phyloP scores from a whole-genome alignment of 2,329 filamentous ascomycete species.

The Mycosphaerella sp. region DNA sequence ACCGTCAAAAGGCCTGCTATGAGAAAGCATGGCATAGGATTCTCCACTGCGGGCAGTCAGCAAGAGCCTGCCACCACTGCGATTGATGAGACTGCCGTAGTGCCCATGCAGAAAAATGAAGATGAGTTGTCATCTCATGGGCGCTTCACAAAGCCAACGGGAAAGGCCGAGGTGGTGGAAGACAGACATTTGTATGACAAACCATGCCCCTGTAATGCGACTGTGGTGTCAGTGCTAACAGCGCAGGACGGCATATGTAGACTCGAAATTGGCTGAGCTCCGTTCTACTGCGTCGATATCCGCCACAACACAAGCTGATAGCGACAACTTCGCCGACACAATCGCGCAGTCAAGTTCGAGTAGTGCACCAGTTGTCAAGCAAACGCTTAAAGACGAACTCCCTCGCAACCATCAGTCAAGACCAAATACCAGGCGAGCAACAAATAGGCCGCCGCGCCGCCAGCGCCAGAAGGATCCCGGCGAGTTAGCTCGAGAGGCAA shows the following conservation, averaged over 20 bases:
- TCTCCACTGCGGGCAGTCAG: constrained; percentile 17
- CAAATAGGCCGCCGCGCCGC: not conserved
- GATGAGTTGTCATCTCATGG: constrained; percentile 37
- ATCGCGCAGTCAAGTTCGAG: not conserved
- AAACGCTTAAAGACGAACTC: not conserved
- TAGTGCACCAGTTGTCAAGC: not conserved
- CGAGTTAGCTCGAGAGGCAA: constrained; percentile 30
- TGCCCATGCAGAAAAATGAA: constrained; percentile 13
- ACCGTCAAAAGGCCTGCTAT: constrained; percentile 14
- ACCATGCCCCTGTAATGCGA: not conserved
- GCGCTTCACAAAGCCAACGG: constrained; percentile 68
- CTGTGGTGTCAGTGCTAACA: constrained; percentile 51
- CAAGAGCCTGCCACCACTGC: not conserved
- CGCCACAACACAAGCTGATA: not conserved
- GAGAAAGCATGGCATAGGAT: constrained; percentile 30
- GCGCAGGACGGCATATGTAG: constrained; percentile 78
- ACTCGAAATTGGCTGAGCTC: constrained; percentile 65
- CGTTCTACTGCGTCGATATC: constrained; percentile 18
- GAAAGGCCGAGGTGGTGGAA: constrained; percentile 55
- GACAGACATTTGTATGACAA: constrained; percentile 73
- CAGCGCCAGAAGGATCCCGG: constrained; percentile 9
- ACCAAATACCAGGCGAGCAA: constrained; percentile 1
- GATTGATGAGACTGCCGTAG: constrained; percentile 10
- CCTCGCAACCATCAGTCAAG: not conserved
- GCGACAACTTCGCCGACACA: not conserved